These are phyloP conservation scores for Cyclostephanos tholiformis DNA, from an alignment of 108 stramenopile species.

Conservation along the genomic window DNA sequence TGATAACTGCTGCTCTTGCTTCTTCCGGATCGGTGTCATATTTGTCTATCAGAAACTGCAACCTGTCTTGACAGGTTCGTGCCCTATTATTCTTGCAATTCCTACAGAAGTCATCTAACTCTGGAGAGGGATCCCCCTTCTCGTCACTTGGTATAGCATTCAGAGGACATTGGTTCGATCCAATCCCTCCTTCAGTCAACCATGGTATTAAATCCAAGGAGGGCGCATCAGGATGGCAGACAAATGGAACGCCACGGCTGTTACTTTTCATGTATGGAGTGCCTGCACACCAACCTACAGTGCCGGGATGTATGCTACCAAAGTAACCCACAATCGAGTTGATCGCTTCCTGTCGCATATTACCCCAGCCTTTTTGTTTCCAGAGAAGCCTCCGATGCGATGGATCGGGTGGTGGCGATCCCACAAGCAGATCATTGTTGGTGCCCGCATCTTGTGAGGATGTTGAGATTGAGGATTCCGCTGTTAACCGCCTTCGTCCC, in stretches of 20 bases:
- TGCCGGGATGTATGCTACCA: slow-evolving; percentile 81
- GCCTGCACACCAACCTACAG: slow-evolving; percentile 85
- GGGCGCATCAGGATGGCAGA: slow-evolving; percentile 46
- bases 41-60: slow-evolving; percentile 23
- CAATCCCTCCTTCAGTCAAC: slow-evolving; percentile 42
- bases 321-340: slow-evolving; percentile 83
- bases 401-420: slow-evolving; percentile 27
- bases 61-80: slow-evolving; percentile 9
- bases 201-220: slow-evolving; percentile 51
- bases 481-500: slow-evolving; percentile 4
- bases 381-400: slow-evolving; percentile 60
- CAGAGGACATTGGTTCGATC: slow-evolving; percentile 34
- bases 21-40: slow-evolving; percentile 13
- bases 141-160: background rate
- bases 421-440: slow-evolving; percentile 12
- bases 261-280: slow-evolving; percentile 53
- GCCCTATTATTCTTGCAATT: slow-evolving; percentile 15
- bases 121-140: background rate
- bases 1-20: slow-evolving; percentile 20
- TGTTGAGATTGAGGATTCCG: background rate
- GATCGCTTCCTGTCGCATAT: slow-evolving; percentile 70
- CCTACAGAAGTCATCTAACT: slow-evolving; percentile 15
- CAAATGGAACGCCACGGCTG: slow-evolving; percentile 37
- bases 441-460: background rate
- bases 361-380: slow-evolving; percentile 69